Evolutionary conservation across 2,329 filamentous ascomycete species (phyloP).

Genomic region (Phaeosphaeriaceae sp.): DNA sequence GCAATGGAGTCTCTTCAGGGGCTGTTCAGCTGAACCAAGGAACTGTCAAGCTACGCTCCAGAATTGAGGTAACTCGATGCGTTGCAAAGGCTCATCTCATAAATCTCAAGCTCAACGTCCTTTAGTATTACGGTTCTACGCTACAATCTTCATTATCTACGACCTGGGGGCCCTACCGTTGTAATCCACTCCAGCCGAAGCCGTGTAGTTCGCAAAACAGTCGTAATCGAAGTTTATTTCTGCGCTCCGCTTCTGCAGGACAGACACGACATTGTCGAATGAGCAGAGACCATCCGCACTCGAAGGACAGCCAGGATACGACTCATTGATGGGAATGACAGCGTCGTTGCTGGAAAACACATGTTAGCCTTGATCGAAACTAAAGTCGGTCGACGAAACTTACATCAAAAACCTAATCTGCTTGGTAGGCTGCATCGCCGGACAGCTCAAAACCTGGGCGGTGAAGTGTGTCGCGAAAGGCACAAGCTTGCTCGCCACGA

Average conservation of each 20-base stretch:
- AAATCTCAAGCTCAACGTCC: too few species aligned
- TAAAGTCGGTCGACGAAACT: conserved; percentile 1
- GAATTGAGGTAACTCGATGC: neutral
- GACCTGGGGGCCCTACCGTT: conserved; percentile 34
- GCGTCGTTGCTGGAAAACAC: conserved; percentile 32
- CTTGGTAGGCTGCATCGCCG: conserved; percentile 26
- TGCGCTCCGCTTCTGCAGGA: conserved; percentile 33
- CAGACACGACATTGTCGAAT: conserved; percentile 36
- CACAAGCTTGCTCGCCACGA: conserved; percentile 37
- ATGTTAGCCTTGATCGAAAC: neutral
- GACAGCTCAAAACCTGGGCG: conserved; percentile 34
- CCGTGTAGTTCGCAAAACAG: conserved; percentile 40
- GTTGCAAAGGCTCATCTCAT: neutral
- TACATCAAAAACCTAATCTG: conserved; percentile 42
- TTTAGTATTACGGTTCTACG: neutral
- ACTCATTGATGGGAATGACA: conserved; percentile 32
- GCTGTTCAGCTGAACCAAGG: neutral
- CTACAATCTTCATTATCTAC: neutral
- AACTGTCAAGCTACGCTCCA: too few species aligned
- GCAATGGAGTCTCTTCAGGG: neutral
- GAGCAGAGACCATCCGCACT: conserved; percentile 36
- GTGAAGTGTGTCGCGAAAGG: conserved; percentile 43
- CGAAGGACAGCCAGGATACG: conserved; percentile 27
- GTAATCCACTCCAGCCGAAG: conserved; percentile 29
- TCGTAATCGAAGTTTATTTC: conserved; percentile 40